Evolutionary conservation across 2,329 filamentous ascomycete genomes (phyloP), one percentile per base, ranked within the genome.

Genomic region (Epichloe uncinata): DNA sequence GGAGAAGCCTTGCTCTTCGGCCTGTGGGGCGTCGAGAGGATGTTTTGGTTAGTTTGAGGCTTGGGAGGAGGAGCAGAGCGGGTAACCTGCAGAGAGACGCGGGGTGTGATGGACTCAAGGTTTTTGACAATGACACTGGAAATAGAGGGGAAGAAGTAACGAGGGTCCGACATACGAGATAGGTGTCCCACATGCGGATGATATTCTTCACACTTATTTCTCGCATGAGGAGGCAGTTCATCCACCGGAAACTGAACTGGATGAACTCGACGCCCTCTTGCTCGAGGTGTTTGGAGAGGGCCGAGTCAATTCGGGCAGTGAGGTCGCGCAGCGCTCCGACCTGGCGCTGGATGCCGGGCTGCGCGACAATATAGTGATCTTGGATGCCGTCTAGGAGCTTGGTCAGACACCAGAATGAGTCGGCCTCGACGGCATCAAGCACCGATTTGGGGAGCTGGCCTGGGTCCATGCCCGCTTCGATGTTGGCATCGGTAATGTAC

Each of bases 161-260:
- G 15, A 9, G 40, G 12, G 9, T 15, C 12, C 20, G 18, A 69
- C 81, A 64, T 73, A 96, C 91, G 71, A 98, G 79, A 70, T 98
- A 98, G 26, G 93, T 98, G 67, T 98, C 93, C 93, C 93, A 98
- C 93, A 98, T 98, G 58, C 93, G 78, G 55, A 98, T 95, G 0
- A 89, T 96, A 64, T 96, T 97, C 65, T 84, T 87, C 51, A 98
- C 91, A 63, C 86, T 95, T 56, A 98, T 86, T 69, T 98, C 93
- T 55, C 93, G 80, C 93, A 98, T 98, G 56, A 98, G 74, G 48
- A 98, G 78, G 66, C 93, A 98, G 62, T 98, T 98, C 93, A 98
- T 98, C 93, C 93, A 98, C 50, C 93, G 79, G 65, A 98, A 98
- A 67, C 89, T 96, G 69, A 98, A 98, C 63, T 98, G 93, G 61